Evolutionary conservation across 768 basidiomycete species (phyloP), one percentile per base, ranked within the genome.

Genomic region (Boletus sp.): DNA sequence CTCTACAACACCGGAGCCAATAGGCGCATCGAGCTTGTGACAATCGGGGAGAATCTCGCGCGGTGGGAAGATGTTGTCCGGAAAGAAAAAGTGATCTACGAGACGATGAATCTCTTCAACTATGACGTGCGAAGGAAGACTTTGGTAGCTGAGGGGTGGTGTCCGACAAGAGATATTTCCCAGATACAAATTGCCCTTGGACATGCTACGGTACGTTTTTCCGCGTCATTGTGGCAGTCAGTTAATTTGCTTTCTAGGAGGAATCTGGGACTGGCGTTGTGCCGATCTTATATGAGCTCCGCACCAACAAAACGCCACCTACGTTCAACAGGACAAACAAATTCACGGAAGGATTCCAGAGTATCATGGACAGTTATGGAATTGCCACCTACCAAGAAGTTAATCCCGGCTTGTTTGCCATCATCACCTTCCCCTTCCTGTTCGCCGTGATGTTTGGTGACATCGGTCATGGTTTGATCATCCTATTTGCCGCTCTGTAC

Each of bases 371-470:
- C 71, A 88, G 88, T 47, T 99, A 99, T 67, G 97, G 96, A 64
- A 85, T 92, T 48, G 90, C 93, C 14, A 85, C 83, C 1, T 98
- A 99, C 69, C 91, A 98, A 69, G 97, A 99, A 72, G 85, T 94
- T 69, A 98, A 98, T 69, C 96, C 97, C 19, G 97, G 95, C 50
- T 74, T 98, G 29, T 96, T 96, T 71, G 93, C 92, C 0, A 77
- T 91, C 61, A 76, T 89, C 62, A 97, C 94, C 2, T 97, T 97
- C 84, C 97, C 97, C 0, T 98, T 99, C 84, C 74, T 99, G 61
- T 99, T 98, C 64, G 96, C 93, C 5, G 92, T 99, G 75, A 99
- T 99, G 97, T 99, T 99, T 68, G 97, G 97, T 64, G 97, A 99
- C 72, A 90, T 98, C 66, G 97, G 97, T 4, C 97, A 99, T 73